Percentiles rank a stretch among this genome's conserved stretches.
Conservation (phyloP, 2,329 filamentous ascomycete species). For the Neonectria neomacrospora region DNA sequence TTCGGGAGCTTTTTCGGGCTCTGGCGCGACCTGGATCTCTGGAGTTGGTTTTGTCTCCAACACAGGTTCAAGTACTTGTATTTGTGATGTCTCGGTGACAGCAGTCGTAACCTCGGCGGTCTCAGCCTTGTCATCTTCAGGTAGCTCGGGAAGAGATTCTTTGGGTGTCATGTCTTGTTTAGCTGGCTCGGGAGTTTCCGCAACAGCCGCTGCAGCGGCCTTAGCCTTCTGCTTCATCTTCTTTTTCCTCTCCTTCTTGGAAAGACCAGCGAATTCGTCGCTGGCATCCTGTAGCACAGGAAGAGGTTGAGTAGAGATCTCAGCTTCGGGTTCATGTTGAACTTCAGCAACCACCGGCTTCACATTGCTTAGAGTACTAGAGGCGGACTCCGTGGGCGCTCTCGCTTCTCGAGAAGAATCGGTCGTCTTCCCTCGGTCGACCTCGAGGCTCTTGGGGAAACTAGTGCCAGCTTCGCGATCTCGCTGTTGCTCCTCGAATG, state of each 20-base stretch:
- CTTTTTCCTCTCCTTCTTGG: constrained; percentile 38
- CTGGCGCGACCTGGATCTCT: not conserved
- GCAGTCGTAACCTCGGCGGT: not conserved
- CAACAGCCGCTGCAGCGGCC: not conserved
- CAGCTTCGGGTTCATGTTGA: constrained; percentile 8
- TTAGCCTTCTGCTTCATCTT: constrained; percentile 25
- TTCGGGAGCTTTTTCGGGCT: not conserved
- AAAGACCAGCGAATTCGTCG: constrained; percentile 17
- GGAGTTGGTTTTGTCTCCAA: not conserved
- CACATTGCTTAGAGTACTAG: not conserved
- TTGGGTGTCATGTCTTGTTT: not conserved
- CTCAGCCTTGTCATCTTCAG: not conserved
- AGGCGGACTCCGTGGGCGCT: not conserved
- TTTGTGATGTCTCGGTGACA: not conserved
- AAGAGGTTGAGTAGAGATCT: not conserved
- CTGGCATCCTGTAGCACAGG: not conserved
- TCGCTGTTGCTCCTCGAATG: not conserved
- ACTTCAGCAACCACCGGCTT: not conserved
- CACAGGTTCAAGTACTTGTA: not conserved
- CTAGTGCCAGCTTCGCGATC: not conserved
- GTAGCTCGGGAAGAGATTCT: not conserved
- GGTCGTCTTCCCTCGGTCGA: not conserved
- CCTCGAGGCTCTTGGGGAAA: not conserved
- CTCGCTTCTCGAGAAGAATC: not conserved
- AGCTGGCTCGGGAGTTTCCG: not conserved